phyloP scores from a whole-genome alignment of 257 asterid species.

The Mentha longifolia region DNA sequence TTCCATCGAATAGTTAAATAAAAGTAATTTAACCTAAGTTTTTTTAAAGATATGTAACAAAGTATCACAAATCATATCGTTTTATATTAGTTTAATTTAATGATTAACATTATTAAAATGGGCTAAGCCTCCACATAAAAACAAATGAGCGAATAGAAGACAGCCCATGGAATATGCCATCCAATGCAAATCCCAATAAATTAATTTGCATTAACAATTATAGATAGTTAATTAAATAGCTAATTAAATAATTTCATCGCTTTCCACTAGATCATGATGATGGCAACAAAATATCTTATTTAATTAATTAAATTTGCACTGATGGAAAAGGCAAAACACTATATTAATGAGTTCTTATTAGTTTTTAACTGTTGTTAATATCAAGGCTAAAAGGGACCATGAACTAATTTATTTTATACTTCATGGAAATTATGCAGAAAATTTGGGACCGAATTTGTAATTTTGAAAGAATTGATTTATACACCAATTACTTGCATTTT shows the following conservation, averaged over 20 bases:
- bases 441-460: no score
- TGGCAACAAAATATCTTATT: background rate
- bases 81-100: background rate
- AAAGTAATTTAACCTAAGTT: background rate
- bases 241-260: background rate
- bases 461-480: no score
- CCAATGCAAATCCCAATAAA: slow-evolving; percentile 40
- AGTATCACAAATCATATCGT: background rate
- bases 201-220: background rate
- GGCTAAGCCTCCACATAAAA: slow-evolving; percentile 5
- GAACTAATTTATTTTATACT: no score
- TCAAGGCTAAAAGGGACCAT: no score
- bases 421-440: no score
- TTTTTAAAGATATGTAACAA: background rate
- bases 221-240: background rate
- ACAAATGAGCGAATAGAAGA: slow-evolving; percentile 36
- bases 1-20: background rate
- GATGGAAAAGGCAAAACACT: background rate
- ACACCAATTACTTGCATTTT: no score
- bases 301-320: background rate
- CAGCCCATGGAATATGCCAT: slow-evolving; percentile 41
- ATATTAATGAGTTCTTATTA: no score
- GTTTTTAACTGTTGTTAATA: no score
- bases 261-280: slow-evolving; percentile 1
- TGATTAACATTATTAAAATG: background rate